phyloP scores from a whole-genome alignment of 805 yeast species.

The Metschnikowia cubensis region DNA sequence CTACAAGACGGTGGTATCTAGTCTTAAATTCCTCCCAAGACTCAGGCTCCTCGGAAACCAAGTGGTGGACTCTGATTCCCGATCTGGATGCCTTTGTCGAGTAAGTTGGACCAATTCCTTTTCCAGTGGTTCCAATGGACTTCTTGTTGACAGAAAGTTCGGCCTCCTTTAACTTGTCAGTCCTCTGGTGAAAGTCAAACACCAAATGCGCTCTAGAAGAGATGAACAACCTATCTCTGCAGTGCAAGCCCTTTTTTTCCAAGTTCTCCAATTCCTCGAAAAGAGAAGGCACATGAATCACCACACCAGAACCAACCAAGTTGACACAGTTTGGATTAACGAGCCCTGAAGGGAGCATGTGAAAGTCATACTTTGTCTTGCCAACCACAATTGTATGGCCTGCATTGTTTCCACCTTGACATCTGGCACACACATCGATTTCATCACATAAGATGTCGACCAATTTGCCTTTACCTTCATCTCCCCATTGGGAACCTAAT shows the following conservation, averaged over 20 bases:
- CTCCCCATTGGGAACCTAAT: slow-evolving; percentile 99
- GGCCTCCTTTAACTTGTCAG: slow-evolving; percentile 91
- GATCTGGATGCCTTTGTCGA: slow-evolving; percentile 96
- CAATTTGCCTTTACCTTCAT: slow-evolving; percentile 98
- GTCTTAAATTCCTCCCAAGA: slow-evolving; percentile 90
- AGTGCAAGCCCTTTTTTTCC: slow-evolving; percentile 75
- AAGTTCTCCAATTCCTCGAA: slow-evolving; percentile 80
- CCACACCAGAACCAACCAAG: slow-evolving; percentile 94
- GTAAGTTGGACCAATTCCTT: slow-evolving; percentile 98
- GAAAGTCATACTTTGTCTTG: slow-evolving; percentile 89
- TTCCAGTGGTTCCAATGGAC: slow-evolving; percentile 95
- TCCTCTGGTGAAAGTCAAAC: slow-evolving; percentile 96
- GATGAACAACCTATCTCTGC: slow-evolving; percentile 73
- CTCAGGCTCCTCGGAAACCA: slow-evolving; percentile 81
- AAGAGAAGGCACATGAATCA: slow-evolving; percentile 89
- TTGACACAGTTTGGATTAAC: slow-evolving; percentile 90
- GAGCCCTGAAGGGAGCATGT: slow-evolving; percentile 97
- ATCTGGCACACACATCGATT: slow-evolving; percentile 94
- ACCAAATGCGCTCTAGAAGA: slow-evolving; percentile 95
- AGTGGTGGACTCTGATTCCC: slow-evolving; percentile 94
- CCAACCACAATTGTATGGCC: slow-evolving; percentile 97
- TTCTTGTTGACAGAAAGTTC: slow-evolving; percentile 79
- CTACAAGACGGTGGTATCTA: slow-evolving; percentile 70
- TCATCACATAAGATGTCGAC: slow-evolving; percentile 94
- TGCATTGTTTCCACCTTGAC: slow-evolving; percentile 99